Evolutionary conservation across 2,329 filamentous ascomycete genomes (phyloP).

Genomic region (Camptophora hylomeconis): DNA sequence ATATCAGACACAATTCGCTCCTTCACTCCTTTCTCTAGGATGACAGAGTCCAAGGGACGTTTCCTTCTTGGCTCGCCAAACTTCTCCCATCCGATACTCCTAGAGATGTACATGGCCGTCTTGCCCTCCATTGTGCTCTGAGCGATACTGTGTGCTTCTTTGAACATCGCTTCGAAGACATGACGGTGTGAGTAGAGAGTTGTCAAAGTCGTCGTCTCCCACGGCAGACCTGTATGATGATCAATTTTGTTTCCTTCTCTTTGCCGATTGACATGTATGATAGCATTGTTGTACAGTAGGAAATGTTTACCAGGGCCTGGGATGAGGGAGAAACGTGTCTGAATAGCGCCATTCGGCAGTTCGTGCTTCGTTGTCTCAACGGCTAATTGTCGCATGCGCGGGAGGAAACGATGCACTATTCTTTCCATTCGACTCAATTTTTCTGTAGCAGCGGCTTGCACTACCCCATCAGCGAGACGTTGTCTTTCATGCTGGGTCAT

Average conservation of each 20-base stretch:
- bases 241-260: slow-evolving; percentile 63
- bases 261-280: slow-evolving; percentile 74
- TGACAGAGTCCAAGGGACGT: slow-evolving; percentile 73
- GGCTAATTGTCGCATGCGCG: slow-evolving; percentile 49
- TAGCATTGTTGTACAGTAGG: slow-evolving; percentile 72
- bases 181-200: slow-evolving; percentile 81
- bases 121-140: slow-evolving; percentile 75
- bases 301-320: slow-evolving; percentile 85
- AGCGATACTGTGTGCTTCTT: slow-evolving; percentile 71
- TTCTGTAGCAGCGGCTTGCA: slow-evolving; percentile 31
- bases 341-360: slow-evolving; percentile 52
- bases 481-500: slow-evolving; percentile 67
- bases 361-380: slow-evolving; percentile 52
- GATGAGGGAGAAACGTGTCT: slow-evolving; percentile 75
- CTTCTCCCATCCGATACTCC: slow-evolving; percentile 70
- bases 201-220: slow-evolving; percentile 86
- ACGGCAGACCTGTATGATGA: slow-evolving; percentile 47
- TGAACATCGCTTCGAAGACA: slow-evolving; percentile 81
- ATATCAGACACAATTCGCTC: slow-evolving; percentile 71
- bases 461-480: slow-evolving; percentile 38
- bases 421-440: slow-evolving; percentile 35
- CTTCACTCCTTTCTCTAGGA: slow-evolving; percentile 72
- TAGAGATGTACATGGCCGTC: slow-evolving; percentile 78
- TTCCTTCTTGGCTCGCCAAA: slow-evolving; percentile 79
- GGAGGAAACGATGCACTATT: slow-evolving; percentile 44